Evolutionary conservation across 495 filamentous ascomycete species (phyloP).

Genomic region (Hamigera avellanea): DNA sequence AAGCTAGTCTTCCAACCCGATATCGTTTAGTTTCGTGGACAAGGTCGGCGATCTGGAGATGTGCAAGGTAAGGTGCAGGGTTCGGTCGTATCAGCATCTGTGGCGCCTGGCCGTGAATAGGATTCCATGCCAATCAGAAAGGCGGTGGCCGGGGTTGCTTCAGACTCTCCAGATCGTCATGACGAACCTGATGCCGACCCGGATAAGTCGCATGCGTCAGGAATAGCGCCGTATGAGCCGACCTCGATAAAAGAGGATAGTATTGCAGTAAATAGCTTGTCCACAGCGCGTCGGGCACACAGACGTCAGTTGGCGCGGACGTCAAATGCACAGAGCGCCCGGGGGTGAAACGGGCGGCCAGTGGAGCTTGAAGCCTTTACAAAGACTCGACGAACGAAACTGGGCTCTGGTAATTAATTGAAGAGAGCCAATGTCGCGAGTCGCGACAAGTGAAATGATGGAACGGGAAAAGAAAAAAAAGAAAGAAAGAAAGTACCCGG

Average conservation of each 20-base stretch:
- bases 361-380: no score
- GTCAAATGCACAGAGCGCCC: conserved; percentile 3
- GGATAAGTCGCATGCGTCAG: no score
- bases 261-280: background rate
- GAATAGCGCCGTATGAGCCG: conserved; percentile 1
- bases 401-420: no score
- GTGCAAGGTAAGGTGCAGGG: conserved; percentile 13
- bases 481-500: no score
- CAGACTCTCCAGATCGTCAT: no score
- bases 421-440: no score
- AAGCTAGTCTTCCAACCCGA: conserved; percentile 9
- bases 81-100: conserved; percentile 16
- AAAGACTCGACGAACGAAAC: no score
- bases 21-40: conserved; percentile 13
- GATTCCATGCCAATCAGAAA: conserved; percentile 9
- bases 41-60: conserved; percentile 5
- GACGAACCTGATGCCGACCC: no score
- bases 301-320: conserved; percentile 2
- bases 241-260: background rate
- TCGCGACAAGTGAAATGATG: no score
- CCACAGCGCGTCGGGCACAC: conserved; percentile 15
- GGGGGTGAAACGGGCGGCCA: conserved; percentile 2
- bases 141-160: background rate
- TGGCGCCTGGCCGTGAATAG: conserved; percentile 15
- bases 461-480: no score